These are phyloP conservation scores for Domatiomyces catenatus DNA, from an alignment of 2,329 filamentous ascomycete genomes.

Conservation along the genomic window DNA sequence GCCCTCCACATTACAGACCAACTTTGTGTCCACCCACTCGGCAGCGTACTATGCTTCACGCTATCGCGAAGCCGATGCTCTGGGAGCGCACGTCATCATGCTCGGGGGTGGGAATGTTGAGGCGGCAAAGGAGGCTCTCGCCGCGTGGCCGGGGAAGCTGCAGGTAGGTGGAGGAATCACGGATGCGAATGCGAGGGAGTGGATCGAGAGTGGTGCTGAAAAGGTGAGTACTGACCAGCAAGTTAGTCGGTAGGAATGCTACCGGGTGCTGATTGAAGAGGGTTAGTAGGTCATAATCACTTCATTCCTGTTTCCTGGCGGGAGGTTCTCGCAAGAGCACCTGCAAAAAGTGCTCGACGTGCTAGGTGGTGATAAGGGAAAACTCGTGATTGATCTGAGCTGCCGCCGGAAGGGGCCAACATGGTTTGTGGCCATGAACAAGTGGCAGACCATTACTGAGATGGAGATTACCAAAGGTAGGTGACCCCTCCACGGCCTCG, in stretches of 20 bases:
- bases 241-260: too few relatives aligned
- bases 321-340: constrained; percentile 61
- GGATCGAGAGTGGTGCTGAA: constrained; percentile 77
- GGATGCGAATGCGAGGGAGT: constrained; percentile 65
- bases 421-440: constrained; percentile 98
- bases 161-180: constrained; percentile 93
- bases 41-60: constrained; percentile 66
- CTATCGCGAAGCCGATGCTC: constrained; percentile 59
- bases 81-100: constrained; percentile 90
- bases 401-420: constrained; percentile 60
- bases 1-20: constrained; percentile 58
- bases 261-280: not conserved
- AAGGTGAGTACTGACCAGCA: constrained; percentile 47
- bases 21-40: constrained; percentile 75
- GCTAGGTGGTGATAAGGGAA: constrained; percentile 58
- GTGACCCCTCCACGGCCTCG: constrained; percentile 6
- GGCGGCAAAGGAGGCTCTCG: constrained; percentile 61
- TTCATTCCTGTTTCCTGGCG: constrained; percentile 79
- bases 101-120: constrained; percentile 74
- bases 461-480: constrained; percentile 81
- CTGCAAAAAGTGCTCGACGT: constrained; percentile 58
- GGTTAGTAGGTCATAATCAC: constrained; percentile 77
- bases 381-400: constrained; percentile 87
- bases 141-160: constrained; percentile 61
- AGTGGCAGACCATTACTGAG: constrained; percentile 95